Evolutionary conservation across 208 protist genomes (phyloP).

Genomic region (Naegleria lovaniensis): DNA sequence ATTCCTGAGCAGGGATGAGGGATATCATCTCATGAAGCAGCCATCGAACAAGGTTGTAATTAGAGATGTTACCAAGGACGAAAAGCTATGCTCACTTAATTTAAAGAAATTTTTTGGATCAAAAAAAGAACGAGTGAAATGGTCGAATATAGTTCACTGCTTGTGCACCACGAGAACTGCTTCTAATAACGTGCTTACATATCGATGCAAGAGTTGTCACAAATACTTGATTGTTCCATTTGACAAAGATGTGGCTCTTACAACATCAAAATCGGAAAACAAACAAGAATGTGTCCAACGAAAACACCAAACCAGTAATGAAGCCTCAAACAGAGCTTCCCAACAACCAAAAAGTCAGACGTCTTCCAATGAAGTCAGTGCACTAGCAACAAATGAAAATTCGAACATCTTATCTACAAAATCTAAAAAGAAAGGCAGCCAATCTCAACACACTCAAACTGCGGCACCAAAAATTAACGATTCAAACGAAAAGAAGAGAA

Average conservation of each 20-base stretch:
- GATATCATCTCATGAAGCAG: background rate
- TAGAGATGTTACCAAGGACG: background rate
- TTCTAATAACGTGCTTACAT: background rate
- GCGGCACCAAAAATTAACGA: background rate
- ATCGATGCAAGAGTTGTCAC: background rate
- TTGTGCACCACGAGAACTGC: background rate
- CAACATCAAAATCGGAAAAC: background rate
- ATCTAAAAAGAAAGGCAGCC: background rate
- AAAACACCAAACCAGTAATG: background rate
- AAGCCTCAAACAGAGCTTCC: background rate
- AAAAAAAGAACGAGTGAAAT: background rate
- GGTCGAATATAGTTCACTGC: background rate
- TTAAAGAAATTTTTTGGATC: background rate
- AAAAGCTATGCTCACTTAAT: background rate
- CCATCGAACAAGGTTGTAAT: background rate
- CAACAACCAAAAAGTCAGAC: background rate
- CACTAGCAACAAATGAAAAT: background rate
- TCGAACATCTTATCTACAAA: background rate
- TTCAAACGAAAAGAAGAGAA: background rate
- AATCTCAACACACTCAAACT: background rate
- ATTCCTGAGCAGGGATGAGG: background rate
- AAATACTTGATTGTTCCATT: background rate
- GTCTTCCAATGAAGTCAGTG: background rate
- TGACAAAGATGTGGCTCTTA: background rate
- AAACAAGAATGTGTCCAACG: background rate